These are phyloP conservation scores for Emericellopsis terricola DNA, from an alignment of 495 filamentous ascomycete species.

Conservation along the genomic window DNA sequence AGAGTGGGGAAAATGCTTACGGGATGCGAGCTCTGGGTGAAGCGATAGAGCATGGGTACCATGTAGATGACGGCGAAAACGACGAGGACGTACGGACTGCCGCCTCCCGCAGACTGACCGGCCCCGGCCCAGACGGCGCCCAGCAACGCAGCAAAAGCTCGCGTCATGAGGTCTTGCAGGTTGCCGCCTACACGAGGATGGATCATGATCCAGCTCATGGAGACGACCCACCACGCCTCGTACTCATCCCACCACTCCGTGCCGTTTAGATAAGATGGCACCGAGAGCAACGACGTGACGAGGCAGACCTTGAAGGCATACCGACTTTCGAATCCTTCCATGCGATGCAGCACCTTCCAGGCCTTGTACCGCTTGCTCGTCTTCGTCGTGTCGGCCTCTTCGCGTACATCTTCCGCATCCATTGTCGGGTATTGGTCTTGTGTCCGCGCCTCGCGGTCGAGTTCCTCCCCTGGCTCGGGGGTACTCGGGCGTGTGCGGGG, in stretches of 20 bases:
- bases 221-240: slow-evolving; percentile 37
- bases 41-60: slow-evolving; percentile 39
- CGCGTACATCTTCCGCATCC: slow-evolving; percentile 10
- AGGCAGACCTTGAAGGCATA: slow-evolving; percentile 38
- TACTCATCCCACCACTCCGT: slow-evolving; percentile 33
- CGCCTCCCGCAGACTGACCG: slow-evolving; percentile 26
- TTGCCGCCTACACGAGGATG: slow-evolving; percentile 40
- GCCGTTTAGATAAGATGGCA: slow-evolving; percentile 31
- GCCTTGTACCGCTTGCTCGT: slow-evolving; percentile 20
- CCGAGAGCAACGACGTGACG: slow-evolving; percentile 28
- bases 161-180: slow-evolving; percentile 31
- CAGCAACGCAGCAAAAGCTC: slow-evolving; percentile 24
- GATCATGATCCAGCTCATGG: slow-evolving; percentile 41
- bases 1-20: slow-evolving; percentile 13
- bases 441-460: slow-evolving; percentile 5
- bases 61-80: slow-evolving; percentile 37
- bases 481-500: background rate
- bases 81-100: slow-evolving; percentile 34
- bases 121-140: slow-evolving; percentile 36
- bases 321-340: slow-evolving; percentile 38
- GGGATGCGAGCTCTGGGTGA: slow-evolving; percentile 35
- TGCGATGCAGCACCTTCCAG: slow-evolving; percentile 30
- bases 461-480: slow-evolving; percentile 11
- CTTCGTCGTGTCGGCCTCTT: slow-evolving; percentile 10
- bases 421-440: slow-evolving; percentile 1